phyloP scores from a whole-genome alignment of 495 filamentous ascomycete species.

The Neurospora africana region DNA sequence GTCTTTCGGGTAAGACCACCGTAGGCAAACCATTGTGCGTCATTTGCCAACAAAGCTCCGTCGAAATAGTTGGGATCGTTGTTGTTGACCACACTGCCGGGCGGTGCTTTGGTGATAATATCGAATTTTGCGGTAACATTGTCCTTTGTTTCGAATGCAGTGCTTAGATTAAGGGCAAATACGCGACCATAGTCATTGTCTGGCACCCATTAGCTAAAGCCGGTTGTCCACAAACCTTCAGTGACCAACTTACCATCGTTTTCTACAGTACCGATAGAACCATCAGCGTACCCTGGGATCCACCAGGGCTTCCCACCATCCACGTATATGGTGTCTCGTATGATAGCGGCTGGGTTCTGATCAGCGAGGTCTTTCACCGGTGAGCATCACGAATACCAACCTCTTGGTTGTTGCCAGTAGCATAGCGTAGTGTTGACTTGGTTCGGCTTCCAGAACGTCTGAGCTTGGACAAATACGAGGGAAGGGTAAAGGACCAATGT shows the following conservation, averaged over 20 bases:
- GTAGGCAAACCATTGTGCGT: constrained; percentile 47
- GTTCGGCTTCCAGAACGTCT: constrained; percentile 27
- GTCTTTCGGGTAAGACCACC: constrained; percentile 32
- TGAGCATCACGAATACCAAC: constrained; percentile 21
- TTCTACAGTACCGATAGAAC: constrained; percentile 5
- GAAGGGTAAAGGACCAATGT: constrained; percentile 7
- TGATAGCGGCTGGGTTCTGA: constrained; percentile 38
- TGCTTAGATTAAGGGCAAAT: constrained; percentile 49
- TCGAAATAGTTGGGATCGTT: constrained; percentile 49
- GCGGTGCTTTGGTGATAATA: constrained; percentile 29
- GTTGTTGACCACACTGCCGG: constrained; percentile 38
- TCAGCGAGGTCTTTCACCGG: not conserved
- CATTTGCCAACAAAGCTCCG: constrained; percentile 57
- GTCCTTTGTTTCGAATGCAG: constrained; percentile 42
- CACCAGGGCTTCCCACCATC: constrained; percentile 53
- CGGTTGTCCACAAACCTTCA: too few relatives aligned
- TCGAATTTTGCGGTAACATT: constrained; percentile 44
- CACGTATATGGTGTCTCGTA: constrained; percentile 57
- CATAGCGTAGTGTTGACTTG: constrained; percentile 49
- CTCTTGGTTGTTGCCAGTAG: constrained; percentile 43
- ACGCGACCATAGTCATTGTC: constrained; percentile 36
- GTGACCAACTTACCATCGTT: constrained; percentile 18
- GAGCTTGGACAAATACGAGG: constrained; percentile 1
- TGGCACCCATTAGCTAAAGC: too few relatives aligned
- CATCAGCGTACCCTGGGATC: constrained; percentile 31